These are phyloP conservation scores for Amniculicola lignicola DNA, from an alignment of 495 filamentous ascomycete species.

Conservation along the genomic window DNA sequence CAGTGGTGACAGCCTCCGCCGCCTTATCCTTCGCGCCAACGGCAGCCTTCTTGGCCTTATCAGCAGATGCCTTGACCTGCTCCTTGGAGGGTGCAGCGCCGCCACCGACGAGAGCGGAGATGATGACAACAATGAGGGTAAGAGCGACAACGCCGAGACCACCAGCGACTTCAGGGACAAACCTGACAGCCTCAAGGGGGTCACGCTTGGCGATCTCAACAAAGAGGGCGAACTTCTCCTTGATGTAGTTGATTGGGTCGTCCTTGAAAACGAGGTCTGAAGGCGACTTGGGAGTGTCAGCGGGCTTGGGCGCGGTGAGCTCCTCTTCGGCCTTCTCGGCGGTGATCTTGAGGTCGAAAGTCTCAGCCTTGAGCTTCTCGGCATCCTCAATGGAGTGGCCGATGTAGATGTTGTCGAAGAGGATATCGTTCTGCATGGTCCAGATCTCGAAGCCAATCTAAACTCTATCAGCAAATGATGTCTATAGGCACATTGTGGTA, in stretches of 20 bases:
- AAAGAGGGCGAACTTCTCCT: slow-evolving; percentile 89
- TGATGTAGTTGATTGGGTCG: slow-evolving; percentile 83
- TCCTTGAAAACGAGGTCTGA: slow-evolving; percentile 84
- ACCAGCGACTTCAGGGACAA: slow-evolving; percentile 85
- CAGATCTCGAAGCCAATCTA: slow-evolving; percentile 98
- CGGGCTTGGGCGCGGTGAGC: slow-evolving; percentile 74
- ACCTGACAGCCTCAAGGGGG: slow-evolving; percentile 85
- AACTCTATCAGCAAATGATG: slow-evolving; percentile 13
- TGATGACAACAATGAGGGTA: slow-evolving; percentile 61
- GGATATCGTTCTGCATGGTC: slow-evolving; percentile 99
- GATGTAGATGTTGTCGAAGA: slow-evolving; percentile 99
- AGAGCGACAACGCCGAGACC: slow-evolving; percentile 66
- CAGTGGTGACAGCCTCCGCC: slow-evolving; percentile 62
- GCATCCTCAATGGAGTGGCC: slow-evolving; percentile 96
- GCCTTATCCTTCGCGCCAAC: slow-evolving; percentile 76
- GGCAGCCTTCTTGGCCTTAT: slow-evolving; percentile 71
- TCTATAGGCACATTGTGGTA: slow-evolving; percentile 24
- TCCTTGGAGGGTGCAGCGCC: slow-evolving; percentile 55
- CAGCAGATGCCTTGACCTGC: slow-evolving; percentile 54
- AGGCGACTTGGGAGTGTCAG: slow-evolving; percentile 60
- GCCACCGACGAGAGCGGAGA: slow-evolving; percentile 54
- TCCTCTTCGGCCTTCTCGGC: slow-evolving; percentile 82
- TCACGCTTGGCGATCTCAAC: slow-evolving; percentile 78
- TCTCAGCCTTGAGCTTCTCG: slow-evolving; percentile 82
- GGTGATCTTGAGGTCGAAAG: slow-evolving; percentile 86